Base-by-base conservation (phyloP, 177 flowering plant species). In the Vitis hybrid region DNA sequence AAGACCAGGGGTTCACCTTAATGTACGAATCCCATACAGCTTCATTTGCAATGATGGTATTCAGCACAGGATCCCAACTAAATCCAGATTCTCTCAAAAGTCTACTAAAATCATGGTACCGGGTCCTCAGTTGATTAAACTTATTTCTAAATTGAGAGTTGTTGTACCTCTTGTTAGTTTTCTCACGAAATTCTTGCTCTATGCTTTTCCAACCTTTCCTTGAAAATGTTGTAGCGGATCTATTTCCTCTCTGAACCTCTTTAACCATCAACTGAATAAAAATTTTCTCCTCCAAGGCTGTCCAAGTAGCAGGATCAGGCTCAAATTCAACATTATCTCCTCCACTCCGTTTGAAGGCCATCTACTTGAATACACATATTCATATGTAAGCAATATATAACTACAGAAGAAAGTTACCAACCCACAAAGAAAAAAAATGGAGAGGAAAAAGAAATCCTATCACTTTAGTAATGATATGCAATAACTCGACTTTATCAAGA, bases 61-160 rank as follows among this genome's bases (percentile, higher is more conserved):
- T 67, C 12, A 67, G 70, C 60, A 67, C 9, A 33, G 70, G 50
- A 55, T 67, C 70, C 7, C 18, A n/a, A 15, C n/a, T 18, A 62
- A 6, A 9, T 45, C 20, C n/a, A 45, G 19, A 62, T 26, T 60
- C 39, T 45, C n/a, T 69, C 56, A 69, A 50, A 19, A 60, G 72
- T 39, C 16, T 69, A 51, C 64, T 69, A 59, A 69, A 69, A 22
- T 69, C 57, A 26, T 69, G 16, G 50, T 58, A 69, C 8, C 72
- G 72, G 49, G 70, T 67, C 18, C 70, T 26, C 59, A 67, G 59
- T 67, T 67, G 62, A 61, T 67, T 67, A 9, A 67, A 67, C 65
- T 69, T 69, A 22, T 69, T 69, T 69, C 72, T 59, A 55, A 69
- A 60, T 29, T 69, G 72, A 8, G 65, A 69, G 61, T 59, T 69